Conservation (phyloP, 129 eudicot genomes). For the Lactuca saligna region DNA sequence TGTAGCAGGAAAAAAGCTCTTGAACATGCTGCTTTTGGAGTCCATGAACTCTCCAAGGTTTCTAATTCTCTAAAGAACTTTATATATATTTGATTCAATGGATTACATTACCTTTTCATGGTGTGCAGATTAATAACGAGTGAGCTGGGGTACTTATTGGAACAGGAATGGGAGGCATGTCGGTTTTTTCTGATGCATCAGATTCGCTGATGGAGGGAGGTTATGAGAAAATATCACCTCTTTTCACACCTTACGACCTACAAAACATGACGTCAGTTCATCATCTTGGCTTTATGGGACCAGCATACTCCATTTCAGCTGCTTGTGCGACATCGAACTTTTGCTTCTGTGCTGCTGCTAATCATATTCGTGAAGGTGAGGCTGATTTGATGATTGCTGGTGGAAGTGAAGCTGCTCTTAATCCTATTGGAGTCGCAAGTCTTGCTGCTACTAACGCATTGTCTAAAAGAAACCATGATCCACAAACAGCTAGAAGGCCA, state of each 20-base stretch:
- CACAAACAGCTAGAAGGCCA: constrained; percentile 39
- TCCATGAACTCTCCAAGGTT: constrained; percentile 13
- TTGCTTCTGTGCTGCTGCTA: no score
- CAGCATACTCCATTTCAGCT: constrained; percentile 16
- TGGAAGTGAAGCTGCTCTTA: constrained; percentile 29
- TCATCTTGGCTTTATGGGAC: constrained; percentile 46
- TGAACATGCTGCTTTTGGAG: constrained; percentile 68
- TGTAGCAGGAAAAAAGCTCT: constrained; percentile 90
- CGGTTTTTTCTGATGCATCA: constrained; percentile 54
- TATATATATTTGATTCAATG: no score
- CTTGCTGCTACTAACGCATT: constrained; percentile 34
- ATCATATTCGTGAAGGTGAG: constrained; percentile 19
- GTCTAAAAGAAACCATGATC: constrained; percentile 38
- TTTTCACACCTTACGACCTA: constrained; percentile 41
- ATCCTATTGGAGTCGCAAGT: constrained; percentile 24
- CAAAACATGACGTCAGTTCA: constrained; percentile 73
- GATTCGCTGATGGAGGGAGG: constrained; percentile 63
- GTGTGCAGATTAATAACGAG: constrained; percentile 58
- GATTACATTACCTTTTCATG: no score
- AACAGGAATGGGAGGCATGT: constrained; percentile 66
- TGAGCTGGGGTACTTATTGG: constrained; percentile 83
- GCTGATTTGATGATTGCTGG: constrained; percentile 43
- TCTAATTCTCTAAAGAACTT: neutral
- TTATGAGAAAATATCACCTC: constrained; percentile 48
- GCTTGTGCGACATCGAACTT: no score